Evolutionary conservation across 306 rosid species (phyloP).

Genomic region (Potentilla sterilis): DNA sequence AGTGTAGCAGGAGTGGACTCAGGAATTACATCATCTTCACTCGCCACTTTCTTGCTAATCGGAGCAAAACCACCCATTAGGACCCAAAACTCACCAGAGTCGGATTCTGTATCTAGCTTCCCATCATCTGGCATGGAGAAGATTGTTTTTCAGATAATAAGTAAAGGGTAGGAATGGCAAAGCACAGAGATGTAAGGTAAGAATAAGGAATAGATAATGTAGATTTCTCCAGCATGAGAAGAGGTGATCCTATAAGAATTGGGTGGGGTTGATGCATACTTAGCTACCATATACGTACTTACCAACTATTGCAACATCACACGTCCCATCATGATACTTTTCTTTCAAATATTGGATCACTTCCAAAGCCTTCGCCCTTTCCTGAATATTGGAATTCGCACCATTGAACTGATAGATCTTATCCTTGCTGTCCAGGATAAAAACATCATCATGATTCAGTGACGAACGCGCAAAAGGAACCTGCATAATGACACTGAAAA

Average conservation of each 20-base stretch:
- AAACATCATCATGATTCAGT: slow-evolving; percentile 95
- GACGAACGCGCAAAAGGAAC: slow-evolving; percentile 95
- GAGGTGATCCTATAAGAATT: not conserved
- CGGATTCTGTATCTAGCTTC: slow-evolving; percentile 96
- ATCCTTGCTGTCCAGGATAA: slow-evolving; percentile 76
- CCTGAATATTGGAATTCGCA: slow-evolving; percentile 96
- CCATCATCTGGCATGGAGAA: slow-evolving; percentile 77
- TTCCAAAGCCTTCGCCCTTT: slow-evolving; percentile 97
- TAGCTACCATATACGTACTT: slow-evolving; percentile 32
- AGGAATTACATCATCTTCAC: slow-evolving; percentile 83
- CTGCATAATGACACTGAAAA: slow-evolving; percentile 46
- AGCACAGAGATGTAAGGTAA: slow-evolving; percentile 23
- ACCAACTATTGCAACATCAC: slow-evolving; percentile 98
- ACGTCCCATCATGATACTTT: slow-evolving; percentile 79
- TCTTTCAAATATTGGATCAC: slow-evolving; percentile 93
- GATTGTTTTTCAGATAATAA: slow-evolving; percentile 15
- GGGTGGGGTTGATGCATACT: not conserved
- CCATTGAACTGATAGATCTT: slow-evolving; percentile 98
- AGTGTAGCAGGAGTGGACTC: slow-evolving; percentile 86
- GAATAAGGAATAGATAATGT: slow-evolving; percentile 14
- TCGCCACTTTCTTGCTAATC: slow-evolving; percentile 79
- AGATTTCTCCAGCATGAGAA: not conserved
- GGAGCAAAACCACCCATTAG: slow-evolving; percentile 99
- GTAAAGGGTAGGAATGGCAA: slow-evolving; percentile 9
- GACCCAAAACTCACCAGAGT: slow-evolving; percentile 99